A percentile compares a stretch with the other conserved stretches of the same genome.
Conservation (phyloP, 2,329 filamentous ascomycete genomes). For the Phialophora expanda region DNA sequence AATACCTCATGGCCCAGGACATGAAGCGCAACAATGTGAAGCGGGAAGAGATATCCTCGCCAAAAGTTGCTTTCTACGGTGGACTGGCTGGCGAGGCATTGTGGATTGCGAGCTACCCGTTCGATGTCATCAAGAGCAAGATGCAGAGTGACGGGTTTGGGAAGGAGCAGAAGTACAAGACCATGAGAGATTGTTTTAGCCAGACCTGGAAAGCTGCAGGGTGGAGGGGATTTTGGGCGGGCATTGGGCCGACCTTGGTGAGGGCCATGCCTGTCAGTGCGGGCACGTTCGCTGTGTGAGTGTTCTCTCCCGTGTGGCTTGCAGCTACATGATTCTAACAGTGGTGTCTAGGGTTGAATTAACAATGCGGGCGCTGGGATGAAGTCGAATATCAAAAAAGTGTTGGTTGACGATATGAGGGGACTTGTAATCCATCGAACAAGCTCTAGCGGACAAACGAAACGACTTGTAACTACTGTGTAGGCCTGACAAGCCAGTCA, state of each 20-base stretch:
- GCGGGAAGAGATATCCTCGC: constrained; percentile 76
- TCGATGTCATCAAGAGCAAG: constrained; percentile 98
- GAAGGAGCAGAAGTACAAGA: constrained; percentile 70
- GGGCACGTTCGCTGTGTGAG: constrained; percentile 86
- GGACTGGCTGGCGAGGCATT: constrained; percentile 91
- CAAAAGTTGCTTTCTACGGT: constrained; percentile 90
- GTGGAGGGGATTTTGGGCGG: constrained; percentile 87
- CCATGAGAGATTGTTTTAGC: constrained; percentile 86
- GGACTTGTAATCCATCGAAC: too few relatives aligned
- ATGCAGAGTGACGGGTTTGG: constrained; percentile 98
- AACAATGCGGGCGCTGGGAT: constrained; percentile 54
- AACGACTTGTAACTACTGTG: background rate
- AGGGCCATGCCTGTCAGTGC: constrained; percentile 97
- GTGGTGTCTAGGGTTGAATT: constrained; percentile 49
- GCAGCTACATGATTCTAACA: constrained; percentile 19
- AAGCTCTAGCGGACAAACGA: background rate
- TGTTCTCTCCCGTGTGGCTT: background rate
- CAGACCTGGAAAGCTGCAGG: constrained; percentile 82
- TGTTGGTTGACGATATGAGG: too few relatives aligned
- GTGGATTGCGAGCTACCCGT: constrained; percentile 91
- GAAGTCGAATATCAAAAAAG: constrained; percentile 22
- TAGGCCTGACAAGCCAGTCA: background rate
- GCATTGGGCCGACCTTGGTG: constrained; percentile 84
- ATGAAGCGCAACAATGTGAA: constrained; percentile 75
- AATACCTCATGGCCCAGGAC: constrained; percentile 94